Percentiles rank a stretch among this genome's conserved stretches.
These are phyloP conservation scores for Neofusicoccum kwambonambiense DNA, from an alignment of 2,329 filamentous ascomycete genomes.

Conservation along the genomic window DNA sequence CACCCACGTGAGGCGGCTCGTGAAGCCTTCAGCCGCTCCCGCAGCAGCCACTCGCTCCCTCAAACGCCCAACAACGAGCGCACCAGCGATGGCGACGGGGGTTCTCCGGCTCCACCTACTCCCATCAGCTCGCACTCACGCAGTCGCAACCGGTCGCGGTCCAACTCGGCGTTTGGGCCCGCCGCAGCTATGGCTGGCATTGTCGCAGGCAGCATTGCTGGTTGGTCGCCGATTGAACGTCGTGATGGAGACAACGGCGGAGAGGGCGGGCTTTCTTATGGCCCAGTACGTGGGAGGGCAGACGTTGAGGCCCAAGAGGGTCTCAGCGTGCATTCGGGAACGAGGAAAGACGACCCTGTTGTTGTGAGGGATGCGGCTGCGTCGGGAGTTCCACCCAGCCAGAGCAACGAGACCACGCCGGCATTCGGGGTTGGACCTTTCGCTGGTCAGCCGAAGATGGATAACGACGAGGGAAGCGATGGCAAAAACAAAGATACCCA, in stretches of 20 bases:
- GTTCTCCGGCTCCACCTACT: conserved; percentile 47
- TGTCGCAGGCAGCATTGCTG: conserved; percentile 72
- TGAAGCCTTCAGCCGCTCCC: conserved; percentile 50
- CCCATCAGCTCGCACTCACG: conserved; percentile 56
- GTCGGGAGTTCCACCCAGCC: conserved; percentile 43
- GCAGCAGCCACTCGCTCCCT: conserved; percentile 62
- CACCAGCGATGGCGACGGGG: conserved; percentile 27
- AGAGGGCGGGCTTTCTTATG: conserved; percentile 43
- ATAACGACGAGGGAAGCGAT: conserved; percentile 15
- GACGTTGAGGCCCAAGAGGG: conserved; percentile 45
- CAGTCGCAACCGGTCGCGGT: conserved; percentile 63
- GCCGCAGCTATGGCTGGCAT: conserved; percentile 82
- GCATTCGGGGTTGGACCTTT: conserved; percentile 45
- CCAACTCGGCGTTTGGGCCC: conserved; percentile 70
- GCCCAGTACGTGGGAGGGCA: conserved; percentile 31
- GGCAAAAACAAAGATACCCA: conserved; percentile 16
- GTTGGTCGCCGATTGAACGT: conserved; percentile 70
- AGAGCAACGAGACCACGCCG: conserved; percentile 45
- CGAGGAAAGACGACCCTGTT: conserved; percentile 48
- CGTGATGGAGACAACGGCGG: conserved; percentile 35
- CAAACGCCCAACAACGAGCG: conserved; percentile 61
- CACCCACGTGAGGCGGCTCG: conserved; percentile 57
- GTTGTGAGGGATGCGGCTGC: conserved; percentile 30
- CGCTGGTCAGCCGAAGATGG: conserved; percentile 38
- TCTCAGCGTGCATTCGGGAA: conserved; percentile 51